These are phyloP conservation scores for Bidens hawaiensis DNA, from an alignment of 140 eudicot genomes.

Conservation along the genomic window DNA sequence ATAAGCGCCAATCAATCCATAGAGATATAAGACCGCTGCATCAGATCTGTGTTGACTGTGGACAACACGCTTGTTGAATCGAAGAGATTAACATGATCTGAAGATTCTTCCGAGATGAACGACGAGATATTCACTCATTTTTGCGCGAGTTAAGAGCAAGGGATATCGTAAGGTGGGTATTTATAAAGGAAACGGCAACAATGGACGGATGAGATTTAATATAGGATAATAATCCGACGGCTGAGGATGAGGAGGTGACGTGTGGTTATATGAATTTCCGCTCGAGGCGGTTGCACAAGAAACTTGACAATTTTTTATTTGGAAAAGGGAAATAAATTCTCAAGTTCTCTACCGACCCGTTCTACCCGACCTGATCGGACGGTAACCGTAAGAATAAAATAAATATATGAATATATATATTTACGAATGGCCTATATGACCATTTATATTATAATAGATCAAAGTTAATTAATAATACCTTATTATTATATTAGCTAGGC, in stretches of 20 bases:
- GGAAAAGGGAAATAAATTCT: not conserved
- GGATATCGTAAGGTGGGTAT: slow-evolving; percentile 1
- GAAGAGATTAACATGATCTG: not conserved
- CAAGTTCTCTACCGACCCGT: slow-evolving; percentile 3
- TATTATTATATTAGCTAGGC: too few relatives aligned
- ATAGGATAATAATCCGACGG: slow-evolving; percentile 15
- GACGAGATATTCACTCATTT: not conserved
- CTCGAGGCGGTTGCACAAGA: slow-evolving; percentile 24
- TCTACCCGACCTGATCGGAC: not conserved
- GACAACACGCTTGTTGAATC: not conserved
- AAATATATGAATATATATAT: too few relatives aligned
- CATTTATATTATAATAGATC: too few relatives aligned
- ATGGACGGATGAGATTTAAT: slow-evolving; percentile 20
- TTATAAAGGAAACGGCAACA: slow-evolving; percentile 2
- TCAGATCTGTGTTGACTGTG: slow-evolving; percentile 6
- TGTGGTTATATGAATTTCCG: slow-evolving; percentile 16
- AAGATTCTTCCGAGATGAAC: not conserved
- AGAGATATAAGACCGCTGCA: not conserved
- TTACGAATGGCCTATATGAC: too few relatives aligned
- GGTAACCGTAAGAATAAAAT: too few relatives aligned
- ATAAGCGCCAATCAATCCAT: not conserved
- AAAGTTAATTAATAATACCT: too few relatives aligned
- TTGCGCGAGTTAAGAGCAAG: not conserved
- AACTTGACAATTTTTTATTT: slow-evolving; percentile 8
- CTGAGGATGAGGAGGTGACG: slow-evolving; percentile 11